Conservation (phyloP, 2,329 filamentous ascomycete genomes). For the Monilinia laxa region DNA sequence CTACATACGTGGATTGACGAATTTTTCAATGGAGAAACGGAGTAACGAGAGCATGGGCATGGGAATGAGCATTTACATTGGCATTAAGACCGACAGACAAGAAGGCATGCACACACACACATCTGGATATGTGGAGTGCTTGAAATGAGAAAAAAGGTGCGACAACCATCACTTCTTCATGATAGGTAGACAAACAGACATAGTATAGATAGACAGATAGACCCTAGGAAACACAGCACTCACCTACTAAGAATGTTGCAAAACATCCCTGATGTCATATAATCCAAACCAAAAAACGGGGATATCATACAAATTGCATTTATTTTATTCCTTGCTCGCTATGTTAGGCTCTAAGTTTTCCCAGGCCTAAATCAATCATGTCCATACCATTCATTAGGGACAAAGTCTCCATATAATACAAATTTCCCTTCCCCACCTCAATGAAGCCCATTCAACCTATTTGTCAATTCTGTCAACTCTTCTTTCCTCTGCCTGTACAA, state of each 20-base stretch:
- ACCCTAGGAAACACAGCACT: background rate
- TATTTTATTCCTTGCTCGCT: background rate
- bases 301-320: slow-evolving; percentile 12
- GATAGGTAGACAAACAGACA: background rate
- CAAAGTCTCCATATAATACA: slow-evolving; percentile 15
- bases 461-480: slow-evolving; percentile 66
- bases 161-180: background rate
- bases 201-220: background rate
- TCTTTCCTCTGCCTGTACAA: slow-evolving; percentile 73
- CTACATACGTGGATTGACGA: background rate
- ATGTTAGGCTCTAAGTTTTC: background rate
- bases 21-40: background rate
- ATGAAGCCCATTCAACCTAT: slow-evolving; percentile 29
- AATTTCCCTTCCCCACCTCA: slow-evolving; percentile 7
- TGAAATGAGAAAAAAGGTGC: background rate
- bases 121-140: background rate
- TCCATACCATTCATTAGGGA: background rate
- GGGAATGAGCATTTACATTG: background rate
- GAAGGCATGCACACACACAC: background rate
- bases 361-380: slow-evolving; percentile 6
- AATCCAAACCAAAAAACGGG: background rate
- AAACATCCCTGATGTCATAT: background rate
- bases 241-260: background rate
- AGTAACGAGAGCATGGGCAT: slow-evolving; percentile 1
- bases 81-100: background rate